Percentiles rank a stretch among this genome's conserved stretches.
Conservation (phyloP, 1,139 yeast genomes). For the Kodamaea arcana region DNA sequence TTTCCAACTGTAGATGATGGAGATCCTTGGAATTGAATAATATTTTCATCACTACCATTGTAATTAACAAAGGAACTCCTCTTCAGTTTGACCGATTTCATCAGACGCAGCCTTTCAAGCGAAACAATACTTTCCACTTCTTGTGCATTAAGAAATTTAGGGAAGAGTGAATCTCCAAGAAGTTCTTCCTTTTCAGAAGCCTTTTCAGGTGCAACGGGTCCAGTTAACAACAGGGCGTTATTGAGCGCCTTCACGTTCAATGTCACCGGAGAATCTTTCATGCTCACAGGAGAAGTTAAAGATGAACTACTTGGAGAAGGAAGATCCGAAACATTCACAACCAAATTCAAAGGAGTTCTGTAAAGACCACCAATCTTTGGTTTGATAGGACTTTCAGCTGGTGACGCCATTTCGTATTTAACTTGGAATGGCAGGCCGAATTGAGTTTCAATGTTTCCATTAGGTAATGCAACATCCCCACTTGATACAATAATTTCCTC, state of each 20-base stretch:
- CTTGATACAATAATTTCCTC: constrained; percentile 26
- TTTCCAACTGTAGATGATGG: constrained; percentile 10
- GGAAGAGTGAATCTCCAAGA: constrained; percentile 66
- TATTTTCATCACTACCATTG: constrained; percentile 46
- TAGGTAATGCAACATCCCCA: constrained; percentile 5
- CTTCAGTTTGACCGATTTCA: constrained; percentile 33
- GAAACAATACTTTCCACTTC: constrained; percentile 76
- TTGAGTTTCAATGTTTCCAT: constrained; percentile 9
- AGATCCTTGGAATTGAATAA: constrained; percentile 30
- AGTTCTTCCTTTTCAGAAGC: constrained; percentile 12
- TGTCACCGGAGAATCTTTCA: too few relatives aligned
- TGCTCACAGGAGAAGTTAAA: not conserved
- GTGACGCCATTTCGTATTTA: constrained; percentile 13
- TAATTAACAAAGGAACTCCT: constrained; percentile 43
- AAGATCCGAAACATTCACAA: too few relatives aligned
- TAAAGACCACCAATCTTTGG: not conserved
- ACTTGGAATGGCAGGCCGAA: constrained; percentile 38
- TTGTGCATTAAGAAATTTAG: constrained; percentile 58
- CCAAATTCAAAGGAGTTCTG: not conserved
- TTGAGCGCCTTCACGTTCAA: too few relatives aligned
- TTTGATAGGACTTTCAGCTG: constrained; percentile 4
- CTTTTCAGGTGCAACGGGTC: not conserved
- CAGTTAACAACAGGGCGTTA: not conserved
- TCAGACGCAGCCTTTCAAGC: constrained; percentile 64
- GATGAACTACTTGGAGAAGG: not conserved